A percentile compares a stretch with the other conserved stretches of the same genome.
These are phyloP conservation scores for Hortaea werneckii DNA, from an alignment of 2,329 filamentous ascomycete species.

Conservation along the genomic window DNA sequence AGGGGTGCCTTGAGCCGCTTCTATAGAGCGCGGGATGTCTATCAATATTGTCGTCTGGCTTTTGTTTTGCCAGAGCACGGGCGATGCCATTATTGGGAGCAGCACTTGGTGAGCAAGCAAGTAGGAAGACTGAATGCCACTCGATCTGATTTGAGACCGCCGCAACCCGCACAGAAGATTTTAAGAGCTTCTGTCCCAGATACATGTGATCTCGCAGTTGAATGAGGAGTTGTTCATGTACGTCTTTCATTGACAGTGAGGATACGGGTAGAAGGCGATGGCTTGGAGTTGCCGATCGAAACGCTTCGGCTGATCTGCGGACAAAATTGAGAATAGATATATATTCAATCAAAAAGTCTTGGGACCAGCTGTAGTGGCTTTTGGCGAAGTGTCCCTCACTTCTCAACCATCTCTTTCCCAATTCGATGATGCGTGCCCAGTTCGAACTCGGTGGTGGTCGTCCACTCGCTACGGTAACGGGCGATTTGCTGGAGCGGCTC, in stretches of 20 bases:
- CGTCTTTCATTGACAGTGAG: too few relatives aligned
- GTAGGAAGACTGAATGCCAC: too few relatives aligned
- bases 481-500: conserved; percentile 40
- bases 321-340: neutral
- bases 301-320: too few relatives aligned
- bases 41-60: conserved; percentile 46
- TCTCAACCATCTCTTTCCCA: conserved; percentile 12
- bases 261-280: too few relatives aligned
- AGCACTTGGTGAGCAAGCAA: too few relatives aligned
- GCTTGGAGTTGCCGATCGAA: too few relatives aligned
- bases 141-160: too few relatives aligned
- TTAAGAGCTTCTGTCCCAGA: too few relatives aligned
- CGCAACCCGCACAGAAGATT: too few relatives aligned
- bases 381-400: conserved; percentile 17
- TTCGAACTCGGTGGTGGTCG: conserved; percentile 45
- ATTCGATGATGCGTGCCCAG: conserved; percentile 36
- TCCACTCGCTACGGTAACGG: conserved; percentile 47
- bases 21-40: conserved; percentile 61
- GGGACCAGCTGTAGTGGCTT: conserved; percentile 26
- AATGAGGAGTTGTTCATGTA: too few relatives aligned
- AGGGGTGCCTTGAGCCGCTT: conserved; percentile 49
- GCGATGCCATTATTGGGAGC: conserved; percentile 6
- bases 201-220: too few relatives aligned
- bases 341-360: neutral
- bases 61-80: conserved; percentile 46